phyloP scores from a whole-genome alignment of 169 alveolate species.

The Plasmodium vivax region DNA sequence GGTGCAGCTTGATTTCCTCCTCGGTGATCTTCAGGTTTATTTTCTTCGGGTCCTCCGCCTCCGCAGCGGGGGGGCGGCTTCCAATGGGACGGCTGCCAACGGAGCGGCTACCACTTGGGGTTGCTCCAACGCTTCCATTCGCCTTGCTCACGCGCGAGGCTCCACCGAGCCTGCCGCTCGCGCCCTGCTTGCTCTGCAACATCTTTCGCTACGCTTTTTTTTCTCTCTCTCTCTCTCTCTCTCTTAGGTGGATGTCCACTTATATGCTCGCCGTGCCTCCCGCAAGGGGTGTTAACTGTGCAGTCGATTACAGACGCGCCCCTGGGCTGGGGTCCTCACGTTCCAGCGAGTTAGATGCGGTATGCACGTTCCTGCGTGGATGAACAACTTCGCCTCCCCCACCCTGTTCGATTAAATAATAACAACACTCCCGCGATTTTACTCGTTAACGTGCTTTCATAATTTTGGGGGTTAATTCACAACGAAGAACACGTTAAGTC shows the following conservation, averaged over 20 bases:
- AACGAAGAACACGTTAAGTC: neutral
- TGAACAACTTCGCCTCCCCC: neutral
- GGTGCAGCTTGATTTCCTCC: constrained; percentile 59
- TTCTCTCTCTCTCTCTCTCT: neutral
- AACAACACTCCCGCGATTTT: neutral
- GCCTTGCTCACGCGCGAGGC: neutral
- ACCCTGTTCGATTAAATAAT: neutral
- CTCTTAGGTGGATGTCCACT: neutral
- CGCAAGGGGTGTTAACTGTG: neutral
- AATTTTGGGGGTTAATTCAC: neutral
- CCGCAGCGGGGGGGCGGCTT: neutral
- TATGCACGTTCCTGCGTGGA: neutral
- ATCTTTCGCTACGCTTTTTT: neutral
- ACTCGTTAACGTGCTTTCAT: neutral
- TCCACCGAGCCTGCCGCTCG: neutral
- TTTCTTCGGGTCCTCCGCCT: constrained; percentile 8
- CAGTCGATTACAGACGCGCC: neutral
- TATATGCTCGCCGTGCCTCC: neutral
- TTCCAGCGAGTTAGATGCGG: neutral
- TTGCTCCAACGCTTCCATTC: neutral
- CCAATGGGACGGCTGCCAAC: neutral
- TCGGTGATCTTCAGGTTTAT: constrained; percentile 57
- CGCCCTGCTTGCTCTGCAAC: neutral
- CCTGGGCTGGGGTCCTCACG: neutral
- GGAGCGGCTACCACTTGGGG: neutral